Base-by-base conservation (phyloP, 257 asterid species). In the Capsicum baccatum region DNA sequence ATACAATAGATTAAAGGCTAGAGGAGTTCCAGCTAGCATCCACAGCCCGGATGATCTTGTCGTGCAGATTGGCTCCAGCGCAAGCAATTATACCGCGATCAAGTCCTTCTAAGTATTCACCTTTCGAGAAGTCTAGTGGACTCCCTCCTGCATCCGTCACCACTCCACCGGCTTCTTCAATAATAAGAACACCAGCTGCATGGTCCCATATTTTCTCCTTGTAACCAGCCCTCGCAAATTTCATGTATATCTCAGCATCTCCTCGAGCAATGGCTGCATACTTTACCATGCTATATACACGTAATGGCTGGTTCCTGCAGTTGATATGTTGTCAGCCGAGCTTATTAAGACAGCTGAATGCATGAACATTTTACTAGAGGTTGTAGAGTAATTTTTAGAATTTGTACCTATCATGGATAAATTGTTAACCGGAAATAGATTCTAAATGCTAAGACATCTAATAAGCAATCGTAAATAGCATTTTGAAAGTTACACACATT, bases 161-260 rank as follows among this genome's bases (percentile, higher is more conserved):
- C 80, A 92, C 91, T 3, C 98, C 98, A 60, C 98, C 98, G 2
- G 98, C 98, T 86, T 92, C 98, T 87, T 94, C 86, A 64, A 92
- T 88, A 79, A 95, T 91, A 5, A 95, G 93, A 14, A 92, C 95
- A 26, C 98, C 98, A 13, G 98, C 98, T 14, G 98, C 98, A 79
- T 95, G 98, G 83, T 95, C 98, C 98, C 96, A 95, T 88, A 94
- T 93, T 87, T 95, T 95, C 91, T 95, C 98, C 91, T 92, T 92
- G 85, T 92, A 92, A 47, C 96, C 98, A 13, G 94, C 89, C 85
- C 97, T 85, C 0, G 96, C 95, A 54, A 94, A 95, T 81, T 93
- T 95, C 97, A 95, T 95, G 90, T 91, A 94, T 87, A 92, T 88
- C 81, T 95, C 98, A 9, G 96, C 98, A 21, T 94, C 96, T 62